Evolutionary conservation across 495 filamentous ascomycete genomes (phyloP), one percentile per base, ranked within the genome.

Genomic region (Hypoxylon fuscum): DNA sequence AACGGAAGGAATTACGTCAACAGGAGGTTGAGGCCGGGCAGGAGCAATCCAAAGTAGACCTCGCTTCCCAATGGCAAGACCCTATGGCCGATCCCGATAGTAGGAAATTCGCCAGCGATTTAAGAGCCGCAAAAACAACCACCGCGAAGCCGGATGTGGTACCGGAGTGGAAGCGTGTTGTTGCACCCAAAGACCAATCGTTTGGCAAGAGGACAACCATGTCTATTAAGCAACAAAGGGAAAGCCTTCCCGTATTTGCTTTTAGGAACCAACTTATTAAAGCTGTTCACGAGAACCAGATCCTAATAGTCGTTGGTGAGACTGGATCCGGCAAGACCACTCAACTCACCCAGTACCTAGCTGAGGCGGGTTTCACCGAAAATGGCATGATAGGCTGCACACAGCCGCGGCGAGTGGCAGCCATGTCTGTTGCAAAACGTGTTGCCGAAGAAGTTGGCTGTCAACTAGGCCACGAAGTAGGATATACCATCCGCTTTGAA

Each of bases 261-360:
- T 96, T 98, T 72, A 85, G 93, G 54, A 88, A 88, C 35, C 89
- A 94, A 66, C 81, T 99, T 15, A 86, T 98, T 41, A 88, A 96
- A 66, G 95, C 95, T 21, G 90, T 99, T 6, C 77, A 78, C 18
- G 87, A 90, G 23, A 93, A 99, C 73, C 96, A 97, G 66, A 79
- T 98, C 35, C 71, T 99, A 60, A 96, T 99, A 74, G 95, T 98
- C 1, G 94, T 98, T 54, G 95, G 96, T 57, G 95, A 98, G 71
- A 99, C 96, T 59, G 96, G 96, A 20, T 96, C 92, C 3, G 96
- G 96, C 55, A 99, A 99, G 72, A 99, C 95, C 1, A 99, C 95
- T 0, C 95, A 99, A 72, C 67, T 99, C 23, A 96, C 95, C 0
- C 95, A 99, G 66, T 99, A 93, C 62, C 80, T 99, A 2, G 92